Percentiles rank a stretch among this genome's conserved stretches.
phyloP scores from a whole-genome alignment of 768 basidiomycete species.

The Rubroboletus pulcherrimus region DNA sequence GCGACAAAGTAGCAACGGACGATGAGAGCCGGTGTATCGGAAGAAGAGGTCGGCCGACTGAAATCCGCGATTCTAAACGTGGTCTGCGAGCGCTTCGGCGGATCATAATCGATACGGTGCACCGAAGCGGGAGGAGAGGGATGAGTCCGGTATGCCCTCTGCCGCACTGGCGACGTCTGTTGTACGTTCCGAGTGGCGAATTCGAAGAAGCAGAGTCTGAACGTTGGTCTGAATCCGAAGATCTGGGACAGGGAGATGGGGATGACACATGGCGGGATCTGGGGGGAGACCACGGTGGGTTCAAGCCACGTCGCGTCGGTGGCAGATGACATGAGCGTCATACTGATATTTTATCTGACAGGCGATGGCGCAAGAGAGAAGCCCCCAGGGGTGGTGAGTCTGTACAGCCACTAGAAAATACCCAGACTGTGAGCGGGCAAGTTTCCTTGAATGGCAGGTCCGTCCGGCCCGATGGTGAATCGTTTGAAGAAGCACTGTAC shows the following conservation, averaged over 20 bases:
- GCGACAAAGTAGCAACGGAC: constrained; percentile 4
- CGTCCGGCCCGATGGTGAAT: constrained; percentile 11
- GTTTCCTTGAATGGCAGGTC: neutral
- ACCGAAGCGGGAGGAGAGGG: constrained; percentile 1
- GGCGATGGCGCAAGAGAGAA: neutral
- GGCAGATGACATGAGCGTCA: no score
- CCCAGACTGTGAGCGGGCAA: no score
- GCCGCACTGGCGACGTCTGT: constrained; percentile 13
- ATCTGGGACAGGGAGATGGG: constrained; percentile 12
- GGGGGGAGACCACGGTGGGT: neutral
- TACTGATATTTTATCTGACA: neutral
- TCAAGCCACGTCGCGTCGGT: no score
- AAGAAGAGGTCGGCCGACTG: constrained; percentile 13
- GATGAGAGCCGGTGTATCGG: constrained; percentile 11
- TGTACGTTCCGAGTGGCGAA: constrained; percentile 5
- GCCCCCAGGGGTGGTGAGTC: neutral
- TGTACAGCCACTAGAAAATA: no score
- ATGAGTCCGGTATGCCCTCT: constrained; percentile 17
- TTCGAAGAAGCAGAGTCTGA: constrained; percentile 9
- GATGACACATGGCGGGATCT: constrained; percentile 13
- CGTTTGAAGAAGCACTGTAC: constrained; percentile 12
- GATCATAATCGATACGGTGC: constrained; percentile 15
- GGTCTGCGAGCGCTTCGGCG: constrained; percentile 17
- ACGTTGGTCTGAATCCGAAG: constrained; percentile 10
- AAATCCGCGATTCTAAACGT: constrained; percentile 17